Percentiles rank a stretch among this genome's conserved stretches.
Evolutionary conservation across 805 yeast genomes (phyloP).

Genomic region (Pichia insulana): DNA sequence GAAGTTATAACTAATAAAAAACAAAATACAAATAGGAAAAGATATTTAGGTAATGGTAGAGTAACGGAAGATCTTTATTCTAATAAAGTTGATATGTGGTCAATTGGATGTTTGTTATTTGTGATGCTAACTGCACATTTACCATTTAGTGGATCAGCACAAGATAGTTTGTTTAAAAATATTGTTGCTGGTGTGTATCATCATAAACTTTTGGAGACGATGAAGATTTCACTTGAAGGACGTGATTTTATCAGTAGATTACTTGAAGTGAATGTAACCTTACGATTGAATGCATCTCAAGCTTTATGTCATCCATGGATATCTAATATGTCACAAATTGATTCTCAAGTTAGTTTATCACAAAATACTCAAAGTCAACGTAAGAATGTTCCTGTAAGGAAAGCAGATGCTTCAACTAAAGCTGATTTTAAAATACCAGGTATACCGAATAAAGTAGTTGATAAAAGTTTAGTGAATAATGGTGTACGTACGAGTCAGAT

Average conservation of each 20-base stretch:
- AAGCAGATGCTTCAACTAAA: neutral
- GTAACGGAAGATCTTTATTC: slow-evolving; percentile 47
- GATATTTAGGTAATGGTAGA: slow-evolving; percentile 28
- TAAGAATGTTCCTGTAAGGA: neutral
- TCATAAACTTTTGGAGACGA: slow-evolving; percentile 56
- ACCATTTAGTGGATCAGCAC: slow-evolving; percentile 92
- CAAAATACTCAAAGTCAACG: slow-evolving; percentile 24
- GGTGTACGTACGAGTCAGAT: neutral
- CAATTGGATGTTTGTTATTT: slow-evolving; percentile 87
- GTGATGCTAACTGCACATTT: slow-evolving; percentile 88
- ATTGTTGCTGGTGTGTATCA: slow-evolving; percentile 75
- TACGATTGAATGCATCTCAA: slow-evolving; percentile 62
- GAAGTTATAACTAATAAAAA: slow-evolving; percentile 61
- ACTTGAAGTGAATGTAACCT: slow-evolving; percentile 66
- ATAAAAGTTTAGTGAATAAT: too few relatives aligned
- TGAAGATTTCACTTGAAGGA: slow-evolving; percentile 59
- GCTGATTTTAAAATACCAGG: slow-evolving; percentile 10
- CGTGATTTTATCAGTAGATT: slow-evolving; percentile 62
- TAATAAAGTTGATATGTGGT: slow-evolving; percentile 93
- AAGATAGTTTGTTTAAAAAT: slow-evolving; percentile 70
- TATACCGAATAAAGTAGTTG: slow-evolving; percentile 1
- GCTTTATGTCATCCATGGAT: slow-evolving; percentile 85
- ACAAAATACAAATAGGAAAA: slow-evolving; percentile 18
- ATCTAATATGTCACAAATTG: slow-evolving; percentile 22
- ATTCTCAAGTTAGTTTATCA: slow-evolving; percentile 47